Percentiles rank a stretch among this genome's conserved stretches.
Evolutionary conservation across 257 asterid species (phyloP).

Genomic region (Fraxinus pennsylvanica): DNA sequence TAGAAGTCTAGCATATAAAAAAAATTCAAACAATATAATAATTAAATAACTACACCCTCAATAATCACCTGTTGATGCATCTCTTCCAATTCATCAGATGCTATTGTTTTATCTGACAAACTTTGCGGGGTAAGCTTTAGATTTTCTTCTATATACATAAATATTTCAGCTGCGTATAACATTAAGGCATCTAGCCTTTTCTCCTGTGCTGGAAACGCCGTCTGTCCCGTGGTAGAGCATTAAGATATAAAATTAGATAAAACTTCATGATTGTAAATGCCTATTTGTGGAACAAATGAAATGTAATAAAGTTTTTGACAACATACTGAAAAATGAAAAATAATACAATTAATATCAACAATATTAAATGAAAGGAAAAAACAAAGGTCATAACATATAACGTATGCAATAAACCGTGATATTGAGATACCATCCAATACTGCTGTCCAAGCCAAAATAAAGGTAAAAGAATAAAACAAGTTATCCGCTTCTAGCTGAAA

Average conservation of each 20-base stretch:
- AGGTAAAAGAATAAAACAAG: background rate
- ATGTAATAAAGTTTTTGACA: background rate
- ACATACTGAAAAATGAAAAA: background rate
- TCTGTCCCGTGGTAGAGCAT: constrained; percentile 44
- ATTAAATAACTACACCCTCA: constrained; percentile 21
- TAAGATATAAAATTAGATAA: constrained; percentile 23
- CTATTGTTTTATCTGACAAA: constrained; percentile 85
- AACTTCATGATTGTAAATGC: constrained; percentile 16
- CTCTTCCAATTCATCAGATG: constrained; percentile 90
- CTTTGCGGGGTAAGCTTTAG: constrained; percentile 85
- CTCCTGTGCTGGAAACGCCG: constrained; percentile 86
- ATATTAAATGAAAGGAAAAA: background rate
- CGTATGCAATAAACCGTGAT: background rate
- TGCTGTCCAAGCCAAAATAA: background rate
- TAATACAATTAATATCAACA: background rate
- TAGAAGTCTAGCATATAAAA: background rate
- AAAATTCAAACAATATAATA: constrained; percentile 17
- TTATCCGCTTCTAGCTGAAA: background rate
- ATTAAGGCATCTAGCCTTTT: constrained; percentile 85
- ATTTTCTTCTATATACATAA: constrained; percentile 81
- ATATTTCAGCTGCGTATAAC: constrained; percentile 71
- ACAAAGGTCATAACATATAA: background rate
- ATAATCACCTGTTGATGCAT: constrained; percentile 82
- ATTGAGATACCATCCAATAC: background rate
- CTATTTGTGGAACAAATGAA: background rate